Percentiles rank a stretch among this genome's conserved stretches.
phyloP scores from a whole-genome alignment of 352 stramenopile species.

The Globisporangium nodosum region DNA sequence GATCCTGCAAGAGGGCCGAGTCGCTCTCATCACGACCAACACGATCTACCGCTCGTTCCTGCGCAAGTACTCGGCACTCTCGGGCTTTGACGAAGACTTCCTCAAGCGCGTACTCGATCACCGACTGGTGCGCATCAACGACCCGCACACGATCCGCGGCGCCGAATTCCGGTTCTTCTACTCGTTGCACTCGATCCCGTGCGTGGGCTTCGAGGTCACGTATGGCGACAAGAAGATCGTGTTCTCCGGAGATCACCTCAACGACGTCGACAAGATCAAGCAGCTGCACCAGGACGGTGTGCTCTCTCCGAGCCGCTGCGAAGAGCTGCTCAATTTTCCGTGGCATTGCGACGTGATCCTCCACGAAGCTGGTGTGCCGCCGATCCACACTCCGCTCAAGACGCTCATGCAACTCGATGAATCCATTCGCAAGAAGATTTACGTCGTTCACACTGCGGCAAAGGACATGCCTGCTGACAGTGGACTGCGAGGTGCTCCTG shows the following conservation, averaged over 20 bases:
- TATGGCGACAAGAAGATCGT: conserved; percentile 94
- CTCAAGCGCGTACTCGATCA: conserved; percentile 91
- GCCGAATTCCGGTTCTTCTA: conserved; percentile 96
- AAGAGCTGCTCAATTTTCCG: conserved; percentile 92
- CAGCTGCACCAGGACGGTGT: conserved; percentile 81
- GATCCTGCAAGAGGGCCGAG: conserved; percentile 91
- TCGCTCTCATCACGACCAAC: conserved; percentile 93
- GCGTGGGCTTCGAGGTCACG: conserved; percentile 91
- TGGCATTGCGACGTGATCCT: conserved; percentile 93
- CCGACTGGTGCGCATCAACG: conserved; percentile 89
- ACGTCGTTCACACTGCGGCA: conserved; percentile 93
- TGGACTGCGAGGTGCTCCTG: conserved; percentile 83
- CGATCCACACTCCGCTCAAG: conserved; percentile 94
- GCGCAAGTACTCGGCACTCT: conserved; percentile 94
- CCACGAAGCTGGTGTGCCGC: conserved; percentile 92
- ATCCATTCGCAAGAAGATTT: conserved; percentile 88
- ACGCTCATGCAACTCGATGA: conserved; percentile 89
- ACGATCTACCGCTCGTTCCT: conserved; percentile 97
- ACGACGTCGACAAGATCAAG: conserved; percentile 90
- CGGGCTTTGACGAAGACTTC: conserved; percentile 87
- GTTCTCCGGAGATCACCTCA: conserved; percentile 95
- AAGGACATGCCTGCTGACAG: conserved; percentile 71
- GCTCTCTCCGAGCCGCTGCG: conserved; percentile 71
- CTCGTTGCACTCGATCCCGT: conserved; percentile 94
- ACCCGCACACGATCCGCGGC: conserved; percentile 92